Evolutionary conservation across 345 rosid species (phyloP).

Genomic region (Gossypium bickii): DNA sequence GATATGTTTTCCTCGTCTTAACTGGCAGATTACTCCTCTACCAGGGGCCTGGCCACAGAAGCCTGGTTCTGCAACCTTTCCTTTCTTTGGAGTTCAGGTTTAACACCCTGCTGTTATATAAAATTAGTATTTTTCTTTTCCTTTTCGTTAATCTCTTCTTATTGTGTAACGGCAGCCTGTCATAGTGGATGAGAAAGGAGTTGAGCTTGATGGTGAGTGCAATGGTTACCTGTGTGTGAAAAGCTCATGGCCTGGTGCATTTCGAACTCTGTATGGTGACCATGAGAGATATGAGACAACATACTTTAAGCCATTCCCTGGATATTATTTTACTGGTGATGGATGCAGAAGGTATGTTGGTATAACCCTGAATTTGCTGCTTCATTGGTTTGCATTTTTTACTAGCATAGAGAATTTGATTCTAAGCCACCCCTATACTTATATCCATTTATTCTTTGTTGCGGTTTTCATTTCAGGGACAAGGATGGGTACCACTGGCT

Average conservation of each 20-base stretch:
- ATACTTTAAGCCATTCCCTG: constrained; percentile 91
- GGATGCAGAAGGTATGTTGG: constrained; percentile 79
- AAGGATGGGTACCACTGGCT: constrained; percentile 96
- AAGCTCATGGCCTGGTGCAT: constrained; percentile 96
- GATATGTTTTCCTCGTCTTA: constrained; percentile 9
- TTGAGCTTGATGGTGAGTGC: constrained; percentile 91
- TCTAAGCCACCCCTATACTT: not conserved
- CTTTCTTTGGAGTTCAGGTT: constrained; percentile 99
- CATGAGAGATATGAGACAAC: constrained; percentile 98
- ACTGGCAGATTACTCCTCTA: constrained; percentile 80
- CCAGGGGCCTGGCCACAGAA: constrained; percentile 99
- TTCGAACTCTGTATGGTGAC: constrained; percentile 94
- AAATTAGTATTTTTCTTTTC: not conserved
- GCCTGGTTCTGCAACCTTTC: constrained; percentile 99
- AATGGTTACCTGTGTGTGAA: constrained; percentile 88
- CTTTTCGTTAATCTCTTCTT: constrained; percentile 14
- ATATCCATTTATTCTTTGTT: constrained; percentile 3
- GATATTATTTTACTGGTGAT: constrained; percentile 93
- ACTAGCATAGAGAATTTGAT: not conserved
- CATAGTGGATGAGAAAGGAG: constrained; percentile 95
- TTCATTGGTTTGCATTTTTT: not conserved
- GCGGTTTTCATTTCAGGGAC: constrained; percentile 56
- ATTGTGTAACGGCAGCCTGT: constrained; percentile 51
- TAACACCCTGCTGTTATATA: constrained; percentile 11
- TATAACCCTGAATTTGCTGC: not conserved